Evolutionary conservation across 2,329 filamentous ascomycete genomes (phyloP).

Genomic region (Camillea tinctor): DNA sequence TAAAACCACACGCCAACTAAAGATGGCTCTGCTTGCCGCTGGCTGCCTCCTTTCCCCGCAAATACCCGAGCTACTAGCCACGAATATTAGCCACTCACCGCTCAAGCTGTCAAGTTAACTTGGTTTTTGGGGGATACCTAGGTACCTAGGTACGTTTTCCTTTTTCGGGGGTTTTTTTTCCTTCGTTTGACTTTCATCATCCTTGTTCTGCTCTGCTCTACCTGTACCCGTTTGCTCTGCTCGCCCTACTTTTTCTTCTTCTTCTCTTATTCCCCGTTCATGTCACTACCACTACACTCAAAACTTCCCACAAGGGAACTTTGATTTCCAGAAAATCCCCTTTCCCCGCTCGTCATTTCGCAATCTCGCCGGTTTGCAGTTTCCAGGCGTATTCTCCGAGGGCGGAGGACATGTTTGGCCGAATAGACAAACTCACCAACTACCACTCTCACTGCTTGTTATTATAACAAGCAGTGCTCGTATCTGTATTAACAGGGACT

Average conservation of each 20-base stretch:
- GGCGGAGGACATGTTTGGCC: too few species aligned
- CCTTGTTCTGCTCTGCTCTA: background rate
- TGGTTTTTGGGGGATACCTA: background rate
- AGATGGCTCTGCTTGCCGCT: background rate
- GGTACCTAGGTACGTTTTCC: too few species aligned
- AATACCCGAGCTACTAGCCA: slow-evolving; percentile 15
- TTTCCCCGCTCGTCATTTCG: background rate
- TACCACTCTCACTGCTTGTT: background rate
- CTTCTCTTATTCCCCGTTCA: background rate
- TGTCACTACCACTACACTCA: background rate
- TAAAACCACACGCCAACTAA: background rate
- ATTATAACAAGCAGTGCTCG: slow-evolving; percentile 4
- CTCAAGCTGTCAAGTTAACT: background rate
- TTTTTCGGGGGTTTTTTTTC: background rate
- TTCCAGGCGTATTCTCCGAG: background rate
- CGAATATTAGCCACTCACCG: slow-evolving; percentile 6
- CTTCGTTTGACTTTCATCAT: background rate
- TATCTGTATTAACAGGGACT: slow-evolving; percentile 7
- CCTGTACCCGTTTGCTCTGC: too few species aligned
- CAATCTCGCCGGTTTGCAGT: background rate
- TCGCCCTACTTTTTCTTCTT: background rate
- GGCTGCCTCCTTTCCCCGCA: slow-evolving; percentile 17
- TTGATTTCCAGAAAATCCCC: too few species aligned
- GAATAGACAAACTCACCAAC: background rate
- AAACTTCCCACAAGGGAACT: too few species aligned